Conservation (phyloP, 768 basidiomycete genomes). For the Termitomyces sp. region DNA sequence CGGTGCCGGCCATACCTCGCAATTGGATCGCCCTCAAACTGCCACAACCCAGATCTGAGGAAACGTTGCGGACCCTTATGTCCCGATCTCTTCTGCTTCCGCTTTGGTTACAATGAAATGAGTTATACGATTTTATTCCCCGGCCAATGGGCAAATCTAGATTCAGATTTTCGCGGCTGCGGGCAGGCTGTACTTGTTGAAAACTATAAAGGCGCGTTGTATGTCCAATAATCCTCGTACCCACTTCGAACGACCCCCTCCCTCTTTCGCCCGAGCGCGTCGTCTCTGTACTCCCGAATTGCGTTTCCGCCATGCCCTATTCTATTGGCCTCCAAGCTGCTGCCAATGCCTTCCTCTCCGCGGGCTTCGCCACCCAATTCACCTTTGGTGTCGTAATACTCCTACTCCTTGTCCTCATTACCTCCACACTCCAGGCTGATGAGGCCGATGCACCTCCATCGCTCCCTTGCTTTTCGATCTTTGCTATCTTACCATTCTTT, state of each 20-base stretch:
- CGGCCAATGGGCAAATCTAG: conserved; percentile 18
- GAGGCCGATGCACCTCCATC: conserved; percentile 50
- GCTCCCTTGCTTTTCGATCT: conserved; percentile 58
- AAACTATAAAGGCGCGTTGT: conserved; percentile 28
- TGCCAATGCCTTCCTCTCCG: conserved; percentile 47
- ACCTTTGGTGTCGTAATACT: conserved; percentile 46
- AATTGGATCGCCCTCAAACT: conserved; percentile 14
- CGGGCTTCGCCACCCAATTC: conserved; percentile 48
- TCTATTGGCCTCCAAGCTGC: conserved; percentile 49
- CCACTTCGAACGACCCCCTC: conserved; percentile 16
- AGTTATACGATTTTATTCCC: conserved; percentile 13
- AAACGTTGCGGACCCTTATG: conserved; percentile 13
- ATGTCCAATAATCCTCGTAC: conserved; percentile 26
- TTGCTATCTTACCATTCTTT: conserved; percentile 68
- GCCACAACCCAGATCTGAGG: conserved; percentile 16
- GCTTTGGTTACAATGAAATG: conserved; percentile 17
- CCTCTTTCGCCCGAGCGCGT: conserved; percentile 23
- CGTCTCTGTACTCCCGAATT: conserved; percentile 27
- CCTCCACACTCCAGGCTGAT: conserved; percentile 47
- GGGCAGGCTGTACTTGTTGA: conserved; percentile 27
- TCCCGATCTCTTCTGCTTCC: conserved; percentile 21
- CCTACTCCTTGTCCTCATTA: conserved; percentile 44
- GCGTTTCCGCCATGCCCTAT: conserved; percentile 44
- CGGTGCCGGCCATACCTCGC: conserved; percentile 21
- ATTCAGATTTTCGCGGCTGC: conserved; percentile 29